A percentile compares a stretch with the other conserved stretches of the same genome.
Evolutionary conservation across 768 basidiomycete species (phyloP).

Genomic region (Lentinula sp.): DNA sequence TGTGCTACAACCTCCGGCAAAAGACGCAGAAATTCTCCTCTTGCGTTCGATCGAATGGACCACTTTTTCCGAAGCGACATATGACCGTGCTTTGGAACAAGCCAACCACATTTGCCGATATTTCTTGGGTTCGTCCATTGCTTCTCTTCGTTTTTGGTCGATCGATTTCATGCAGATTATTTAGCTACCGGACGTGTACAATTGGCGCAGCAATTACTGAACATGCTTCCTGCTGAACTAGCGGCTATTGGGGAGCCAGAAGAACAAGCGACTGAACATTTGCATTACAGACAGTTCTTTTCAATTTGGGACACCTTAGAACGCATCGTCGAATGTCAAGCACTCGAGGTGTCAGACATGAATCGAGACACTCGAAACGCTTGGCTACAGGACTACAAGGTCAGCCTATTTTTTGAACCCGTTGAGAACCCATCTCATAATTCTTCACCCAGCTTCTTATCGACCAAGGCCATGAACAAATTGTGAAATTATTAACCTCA

Average conservation of each 20-base stretch:
- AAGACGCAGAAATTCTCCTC: slow-evolving; percentile 55
- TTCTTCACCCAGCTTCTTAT: slow-evolving; percentile 40
- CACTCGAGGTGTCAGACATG: slow-evolving; percentile 50
- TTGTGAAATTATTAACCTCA: slow-evolving; percentile 64
- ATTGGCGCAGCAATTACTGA: slow-evolving; percentile 55
- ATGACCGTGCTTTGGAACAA: slow-evolving; percentile 74
- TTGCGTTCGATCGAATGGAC: slow-evolving; percentile 95
- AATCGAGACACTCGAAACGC: slow-evolving; percentile 49
- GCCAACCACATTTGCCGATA: slow-evolving; percentile 86
- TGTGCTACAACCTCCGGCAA: slow-evolving; percentile 47
- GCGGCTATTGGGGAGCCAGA: slow-evolving; percentile 60
- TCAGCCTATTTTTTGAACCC: slow-evolving; percentile 19
- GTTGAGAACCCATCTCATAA: neutral
- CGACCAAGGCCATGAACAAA: slow-evolving; percentile 58
- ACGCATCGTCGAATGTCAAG: slow-evolving; percentile 53
- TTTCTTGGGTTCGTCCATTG: slow-evolving; percentile 63
- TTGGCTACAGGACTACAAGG: slow-evolving; percentile 67
- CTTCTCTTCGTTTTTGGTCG: slow-evolving; percentile 2
- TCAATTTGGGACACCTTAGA: slow-evolving; percentile 64
- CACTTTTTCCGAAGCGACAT: slow-evolving; percentile 67
- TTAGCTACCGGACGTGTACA: slow-evolving; percentile 70
- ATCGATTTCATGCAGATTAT: neutral
- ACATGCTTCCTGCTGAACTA: slow-evolving; percentile 59
- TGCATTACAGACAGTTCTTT: slow-evolving; percentile 81
- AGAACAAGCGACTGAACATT: slow-evolving; percentile 65